Conservation (phyloP, 176 grass and related monocot genomes). For the Oryza brachyantha region DNA sequence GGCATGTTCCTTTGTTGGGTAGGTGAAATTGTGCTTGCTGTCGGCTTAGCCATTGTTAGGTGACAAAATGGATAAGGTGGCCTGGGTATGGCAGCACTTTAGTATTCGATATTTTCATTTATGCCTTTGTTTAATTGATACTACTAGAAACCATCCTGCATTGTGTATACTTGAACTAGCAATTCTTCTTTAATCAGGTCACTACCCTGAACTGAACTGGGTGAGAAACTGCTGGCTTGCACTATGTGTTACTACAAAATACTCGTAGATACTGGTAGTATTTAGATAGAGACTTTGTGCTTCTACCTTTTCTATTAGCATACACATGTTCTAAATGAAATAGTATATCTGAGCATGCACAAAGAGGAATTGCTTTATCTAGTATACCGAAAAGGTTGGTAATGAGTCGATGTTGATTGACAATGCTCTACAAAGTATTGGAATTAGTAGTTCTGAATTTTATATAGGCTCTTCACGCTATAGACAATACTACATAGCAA, state of each 20-base stretch:
- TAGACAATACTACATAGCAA: neutral
- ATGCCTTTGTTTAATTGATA: slow-evolving; percentile 9
- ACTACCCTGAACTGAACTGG: neutral
- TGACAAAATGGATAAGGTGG: slow-evolving; percentile 1
- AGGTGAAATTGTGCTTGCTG: neutral
- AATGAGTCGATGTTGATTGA: slow-evolving; percentile 6
- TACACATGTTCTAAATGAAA: slow-evolving; percentile 10
- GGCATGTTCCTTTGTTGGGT: neutral
- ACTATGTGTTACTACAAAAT: neutral
- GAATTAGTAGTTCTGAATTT: slow-evolving; percentile 1
- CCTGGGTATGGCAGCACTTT: neutral
- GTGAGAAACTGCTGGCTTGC: neutral
- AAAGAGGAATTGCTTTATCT: slow-evolving; percentile 16
- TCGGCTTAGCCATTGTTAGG: slow-evolving; percentile 2
- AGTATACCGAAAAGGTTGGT: slow-evolving; percentile 15
- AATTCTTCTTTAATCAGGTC: neutral
- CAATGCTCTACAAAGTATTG: neutral
- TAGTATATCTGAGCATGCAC: neutral
- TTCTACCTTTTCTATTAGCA: neutral
- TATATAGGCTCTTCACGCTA: neutral
- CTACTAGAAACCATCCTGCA: neutral
- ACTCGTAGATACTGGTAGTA: neutral
- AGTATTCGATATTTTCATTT: neutral
- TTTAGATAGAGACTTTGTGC: neutral
- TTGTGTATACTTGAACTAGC: neutral